A percentile compares a stretch with the other conserved stretches of the same genome.
Conservation (phyloP, 257 asterid species). For the Solanum neorickii region DNA sequence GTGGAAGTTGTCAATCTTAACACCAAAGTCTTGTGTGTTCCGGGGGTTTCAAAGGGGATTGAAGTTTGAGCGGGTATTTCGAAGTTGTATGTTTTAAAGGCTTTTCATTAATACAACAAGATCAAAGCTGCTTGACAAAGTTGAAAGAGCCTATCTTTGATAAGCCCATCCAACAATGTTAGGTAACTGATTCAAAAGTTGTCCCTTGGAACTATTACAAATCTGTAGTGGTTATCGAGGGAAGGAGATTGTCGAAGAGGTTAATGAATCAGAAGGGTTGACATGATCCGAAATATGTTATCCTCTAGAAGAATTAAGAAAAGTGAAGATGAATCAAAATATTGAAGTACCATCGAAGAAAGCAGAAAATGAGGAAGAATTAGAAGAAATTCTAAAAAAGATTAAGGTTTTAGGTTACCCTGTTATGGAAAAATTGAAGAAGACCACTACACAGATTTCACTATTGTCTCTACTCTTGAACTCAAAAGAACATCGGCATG, state of each 20-base stretch:
- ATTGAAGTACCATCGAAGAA: not conserved
- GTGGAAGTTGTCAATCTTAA: not conserved
- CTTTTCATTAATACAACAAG: not conserved
- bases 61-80: rapidly evolving
- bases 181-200: rapidly evolving
- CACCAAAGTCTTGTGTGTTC: not conserved
- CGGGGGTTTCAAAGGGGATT: rapidly evolving
- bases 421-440: not conserved
- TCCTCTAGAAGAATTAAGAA: not conserved
- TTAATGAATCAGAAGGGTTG: not conserved
- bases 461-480: no score
- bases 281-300: not conserved
- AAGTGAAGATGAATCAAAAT: not conserved
- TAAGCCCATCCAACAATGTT: rapidly evolving
- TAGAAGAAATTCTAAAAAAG: no score
- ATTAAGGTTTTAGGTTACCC: not conserved
- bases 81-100: not conserved
- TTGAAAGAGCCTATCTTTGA: not conserved
- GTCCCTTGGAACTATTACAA: not conserved
- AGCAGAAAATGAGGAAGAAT: no score
- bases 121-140: not conserved
- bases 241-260: not conserved
- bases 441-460: not conserved
- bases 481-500: no score
- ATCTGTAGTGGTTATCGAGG: not conserved